phyloP scores from a whole-genome alignment of 306 rosid species.

The Biancaea sappan region DNA sequence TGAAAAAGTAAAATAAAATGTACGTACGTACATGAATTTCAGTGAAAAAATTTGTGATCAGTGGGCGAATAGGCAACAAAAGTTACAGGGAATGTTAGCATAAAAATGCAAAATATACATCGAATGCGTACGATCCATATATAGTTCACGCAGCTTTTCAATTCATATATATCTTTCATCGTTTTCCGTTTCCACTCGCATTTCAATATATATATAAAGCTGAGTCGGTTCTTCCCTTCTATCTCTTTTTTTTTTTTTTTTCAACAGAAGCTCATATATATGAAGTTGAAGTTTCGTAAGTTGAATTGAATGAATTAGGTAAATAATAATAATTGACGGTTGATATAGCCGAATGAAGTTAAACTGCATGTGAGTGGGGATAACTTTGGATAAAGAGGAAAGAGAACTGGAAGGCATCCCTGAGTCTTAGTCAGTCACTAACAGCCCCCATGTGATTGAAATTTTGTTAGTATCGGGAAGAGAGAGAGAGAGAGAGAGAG shows the following conservation, averaged over 20 bases:
- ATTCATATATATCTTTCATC: background rate
- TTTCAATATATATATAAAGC: background rate
- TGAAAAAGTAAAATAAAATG: background rate
- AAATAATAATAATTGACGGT: conserved; percentile 30
- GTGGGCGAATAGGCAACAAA: background rate
- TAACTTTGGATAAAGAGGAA: background rate
- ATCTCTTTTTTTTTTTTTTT: background rate
- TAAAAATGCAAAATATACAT: background rate
- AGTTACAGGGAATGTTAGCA: conserved; percentile 42
- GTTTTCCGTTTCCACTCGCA: conserved; percentile 3
- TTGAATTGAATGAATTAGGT: conserved; percentile 23
- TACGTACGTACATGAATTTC: conserved; percentile 35
- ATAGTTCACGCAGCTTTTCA: background rate
- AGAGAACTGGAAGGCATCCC: conserved; percentile 23
- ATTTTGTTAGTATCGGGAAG: conserved; percentile 17
- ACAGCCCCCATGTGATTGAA: conserved; percentile 44
- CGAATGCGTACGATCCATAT: background rate
- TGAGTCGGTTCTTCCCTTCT: background rate
- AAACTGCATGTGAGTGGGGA: conserved; percentile 37
- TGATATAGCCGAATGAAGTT: conserved; percentile 9
- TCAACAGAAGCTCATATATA: background rate
- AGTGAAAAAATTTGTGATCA: conserved; percentile 29
- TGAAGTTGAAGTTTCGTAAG: background rate
- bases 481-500: background rate
- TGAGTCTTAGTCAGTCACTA: conserved; percentile 6